Evolutionary conservation across 768 basidiomycete species (phyloP).

Genomic region (Lentinula edodes): DNA sequence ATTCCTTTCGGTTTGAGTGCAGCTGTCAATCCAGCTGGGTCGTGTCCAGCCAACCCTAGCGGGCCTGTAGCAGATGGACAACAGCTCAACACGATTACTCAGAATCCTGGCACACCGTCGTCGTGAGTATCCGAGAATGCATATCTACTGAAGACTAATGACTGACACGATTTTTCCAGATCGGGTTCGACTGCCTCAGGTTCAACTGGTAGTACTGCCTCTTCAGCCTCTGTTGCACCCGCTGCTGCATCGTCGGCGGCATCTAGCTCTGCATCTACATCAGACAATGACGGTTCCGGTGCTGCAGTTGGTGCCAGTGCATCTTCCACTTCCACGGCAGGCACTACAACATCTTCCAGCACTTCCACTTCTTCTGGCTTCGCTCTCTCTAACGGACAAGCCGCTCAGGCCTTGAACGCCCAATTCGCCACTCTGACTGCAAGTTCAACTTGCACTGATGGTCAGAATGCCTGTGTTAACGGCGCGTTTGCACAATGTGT

Average conservation of each 20-base stretch:
- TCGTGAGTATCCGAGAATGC: not conserved
- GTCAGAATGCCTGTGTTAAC: slow-evolving; percentile 40
- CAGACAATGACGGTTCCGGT: slow-evolving; percentile 4
- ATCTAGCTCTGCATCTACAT: slow-evolving; percentile 7
- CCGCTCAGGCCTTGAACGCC: slow-evolving; percentile 32
- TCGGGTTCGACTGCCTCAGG: not conserved
- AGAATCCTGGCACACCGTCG: slow-evolving; percentile 25
- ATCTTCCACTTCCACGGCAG: slow-evolving; percentile 1
- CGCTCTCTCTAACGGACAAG: slow-evolving; percentile 28
- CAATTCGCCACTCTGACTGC: slow-evolving; percentile 34
- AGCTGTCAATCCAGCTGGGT: slow-evolving; percentile 39
- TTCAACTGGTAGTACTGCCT: slow-evolving; percentile 6
- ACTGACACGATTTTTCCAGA: not conserved
- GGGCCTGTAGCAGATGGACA: slow-evolving; percentile 46
- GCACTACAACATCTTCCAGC: slow-evolving; percentile 6
- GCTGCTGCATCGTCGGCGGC: not conserved
- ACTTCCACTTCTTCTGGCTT: slow-evolving; percentile 14
- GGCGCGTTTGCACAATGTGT: slow-evolving; percentile 46
- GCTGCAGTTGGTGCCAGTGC: not conserved
- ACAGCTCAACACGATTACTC: slow-evolving; percentile 32
- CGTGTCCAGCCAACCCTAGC: slow-evolving; percentile 41
- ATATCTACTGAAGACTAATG: not conserved
- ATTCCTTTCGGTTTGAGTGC: slow-evolving; percentile 43
- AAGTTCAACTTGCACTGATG: slow-evolving; percentile 31
- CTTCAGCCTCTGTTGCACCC: slow-evolving; percentile 6